Evolutionary conservation across 257 asterid species (phyloP), one percentile per base, ranked within the genome.

Genomic region (Ocimum tenuiflorum): DNA sequence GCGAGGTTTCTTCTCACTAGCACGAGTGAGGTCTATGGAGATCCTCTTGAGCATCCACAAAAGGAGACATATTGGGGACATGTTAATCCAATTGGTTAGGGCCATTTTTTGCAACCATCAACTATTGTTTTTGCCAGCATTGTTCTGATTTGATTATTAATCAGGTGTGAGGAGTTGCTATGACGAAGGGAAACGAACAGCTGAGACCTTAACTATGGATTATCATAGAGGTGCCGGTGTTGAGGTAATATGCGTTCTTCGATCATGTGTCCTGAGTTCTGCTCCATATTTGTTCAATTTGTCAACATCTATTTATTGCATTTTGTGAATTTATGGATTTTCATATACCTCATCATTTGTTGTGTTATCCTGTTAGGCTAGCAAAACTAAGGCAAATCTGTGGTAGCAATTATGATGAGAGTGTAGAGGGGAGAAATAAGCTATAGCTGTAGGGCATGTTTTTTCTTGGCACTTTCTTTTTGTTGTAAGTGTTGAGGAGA

Each of bases 11-110:
- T 91, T 73, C 88, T 91, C 38, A 91, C 98, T 4, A 91, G 98
- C 76, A 91, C 98, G 0, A 91, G 98, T 78, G 98, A 91, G 81
- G 98, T 91, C 60, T 91, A 91, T 72, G 98, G 98, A 8, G 98
- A 91, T 76, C 98, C 98, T 7, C 95, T 91, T 48, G 96, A 91
- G 95, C 98, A 91, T 82, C 98, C 98, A 11, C 98, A 91, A 71
- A 91, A 91, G 81, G 98, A 91, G 84, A 86, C 96, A 0, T 91
- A 91, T 54, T 91, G 98, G 98, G 98, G 98, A 33, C 89, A 89
- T 70, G 98, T 91, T 75, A 91, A 91, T 69, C 98, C 98, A 39
- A 91, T 91, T 54, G 98, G 98, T 81, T 54, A 64, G 83, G 56
- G 47, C 6, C 59, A 31, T 62, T 49, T 19, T 41, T 15, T 27